These are phyloP conservation scores for Anisodus tanguticus DNA, from an alignment of 257 asterid genomes.

Conservation along the genomic window DNA sequence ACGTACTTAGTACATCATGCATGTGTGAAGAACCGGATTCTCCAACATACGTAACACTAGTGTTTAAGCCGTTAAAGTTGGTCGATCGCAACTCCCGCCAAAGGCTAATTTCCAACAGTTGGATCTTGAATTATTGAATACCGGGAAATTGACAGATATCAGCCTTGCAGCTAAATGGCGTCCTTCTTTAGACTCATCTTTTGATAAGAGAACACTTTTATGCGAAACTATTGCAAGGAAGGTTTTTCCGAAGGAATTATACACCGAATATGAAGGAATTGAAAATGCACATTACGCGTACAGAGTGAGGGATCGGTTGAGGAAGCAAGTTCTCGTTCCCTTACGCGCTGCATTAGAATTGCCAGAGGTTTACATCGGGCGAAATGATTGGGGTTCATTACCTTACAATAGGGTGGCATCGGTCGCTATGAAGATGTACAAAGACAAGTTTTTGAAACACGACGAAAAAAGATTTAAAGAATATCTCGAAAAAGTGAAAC, in stretches of 20 bases:
- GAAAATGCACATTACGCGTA: constrained; percentile 38
- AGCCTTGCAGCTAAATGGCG: constrained; percentile 72
- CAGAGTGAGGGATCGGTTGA: constrained; percentile 43
- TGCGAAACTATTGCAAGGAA: constrained; percentile 56
- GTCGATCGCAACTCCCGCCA: too few relatives aligned
- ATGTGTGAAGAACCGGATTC: too few relatives aligned
- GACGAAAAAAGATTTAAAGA: constrained; percentile 47
- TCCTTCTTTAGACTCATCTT: constrained; percentile 57
- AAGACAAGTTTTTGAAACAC: constrained; percentile 43
- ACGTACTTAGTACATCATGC: too few relatives aligned
- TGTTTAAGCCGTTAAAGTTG: too few relatives aligned
- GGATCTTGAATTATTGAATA: constrained; percentile 41
- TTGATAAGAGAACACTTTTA: constrained; percentile 45
- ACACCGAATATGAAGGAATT: constrained; percentile 42
- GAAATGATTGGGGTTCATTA: constrained; percentile 32
- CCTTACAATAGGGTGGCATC: constrained; percentile 54
- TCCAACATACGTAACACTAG: too few relatives aligned
- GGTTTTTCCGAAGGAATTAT: constrained; percentile 49
- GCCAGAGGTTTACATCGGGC: constrained; percentile 58
- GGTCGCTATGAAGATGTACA: constrained; percentile 54
- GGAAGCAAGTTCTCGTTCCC: constrained; percentile 58
- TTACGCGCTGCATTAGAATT: constrained; percentile 51
- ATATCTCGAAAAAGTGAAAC: constrained; percentile 46
- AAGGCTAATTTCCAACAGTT: too few relatives aligned
- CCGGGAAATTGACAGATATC: constrained; percentile 33